Evolutionary conservation across 352 stramenopile genomes (phyloP).

Genomic region (Phytophthora hybrid): DNA sequence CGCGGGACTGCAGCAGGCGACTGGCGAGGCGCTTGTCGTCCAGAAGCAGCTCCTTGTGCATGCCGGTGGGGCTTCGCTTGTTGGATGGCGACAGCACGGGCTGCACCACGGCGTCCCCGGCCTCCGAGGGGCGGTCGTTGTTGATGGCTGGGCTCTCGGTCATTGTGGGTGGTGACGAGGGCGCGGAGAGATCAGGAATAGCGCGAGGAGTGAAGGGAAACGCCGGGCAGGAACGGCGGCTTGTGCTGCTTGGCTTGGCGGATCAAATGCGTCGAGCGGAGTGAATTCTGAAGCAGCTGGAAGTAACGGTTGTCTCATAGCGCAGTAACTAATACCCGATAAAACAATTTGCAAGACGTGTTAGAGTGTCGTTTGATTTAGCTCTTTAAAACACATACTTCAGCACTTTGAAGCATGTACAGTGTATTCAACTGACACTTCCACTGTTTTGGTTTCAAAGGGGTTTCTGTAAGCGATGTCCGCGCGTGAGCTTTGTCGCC

Average conservation of each 20-base stretch:
- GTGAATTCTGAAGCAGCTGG: slow-evolving; percentile 9
- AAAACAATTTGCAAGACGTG: too few species aligned
- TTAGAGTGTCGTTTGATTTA: too few species aligned
- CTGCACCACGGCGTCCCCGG: not conserved
- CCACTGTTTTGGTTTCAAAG: too few species aligned
- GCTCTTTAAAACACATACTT: too few species aligned
- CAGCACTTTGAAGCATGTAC: too few species aligned
- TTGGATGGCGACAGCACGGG: slow-evolving; percentile 23
- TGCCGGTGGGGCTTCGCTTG: slow-evolving; percentile 29
- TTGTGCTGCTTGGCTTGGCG: not conserved
- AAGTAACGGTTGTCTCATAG: slow-evolving; percentile 5
- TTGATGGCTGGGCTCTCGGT: slow-evolving; percentile 15
- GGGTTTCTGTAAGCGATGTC: too few species aligned
- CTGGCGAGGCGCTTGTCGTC: slow-evolving; percentile 25
- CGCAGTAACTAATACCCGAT: not conserved
- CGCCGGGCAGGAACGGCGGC: not conserved
- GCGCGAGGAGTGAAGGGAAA: not conserved
- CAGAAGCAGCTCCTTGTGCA: slow-evolving; percentile 24
- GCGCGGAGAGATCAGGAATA: slow-evolving; percentile 11
- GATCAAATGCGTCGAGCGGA: not conserved
- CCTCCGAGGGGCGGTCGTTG: slow-evolving; percentile 7
- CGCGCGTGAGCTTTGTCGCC: too few species aligned
- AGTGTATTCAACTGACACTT: too few species aligned
- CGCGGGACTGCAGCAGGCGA: slow-evolving; percentile 55
- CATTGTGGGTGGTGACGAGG: slow-evolving; percentile 11